Percentiles rank a stretch among this genome's conserved stretches.
Conservation (phyloP, 164 flowering plant species). For the Sedum album region DNA sequence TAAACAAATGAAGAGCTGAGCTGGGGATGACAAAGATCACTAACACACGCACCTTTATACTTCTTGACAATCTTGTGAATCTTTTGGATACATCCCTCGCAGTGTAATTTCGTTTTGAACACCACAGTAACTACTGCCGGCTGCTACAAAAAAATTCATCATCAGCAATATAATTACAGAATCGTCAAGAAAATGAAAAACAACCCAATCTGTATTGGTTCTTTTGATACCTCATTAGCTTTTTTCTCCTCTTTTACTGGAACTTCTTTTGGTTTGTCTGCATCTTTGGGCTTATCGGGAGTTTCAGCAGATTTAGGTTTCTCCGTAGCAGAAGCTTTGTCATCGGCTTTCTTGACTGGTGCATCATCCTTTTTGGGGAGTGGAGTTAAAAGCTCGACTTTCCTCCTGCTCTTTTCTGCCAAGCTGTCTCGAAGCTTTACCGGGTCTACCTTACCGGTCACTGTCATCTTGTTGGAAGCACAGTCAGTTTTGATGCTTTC, state of each 20-base stretch:
- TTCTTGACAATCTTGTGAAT: conserved; percentile 2
- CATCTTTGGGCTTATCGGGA: not conserved
- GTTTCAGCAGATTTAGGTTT: not conserved
- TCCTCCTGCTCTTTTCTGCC: not conserved
- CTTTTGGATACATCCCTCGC: not conserved
- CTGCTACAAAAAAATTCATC: not conserved
- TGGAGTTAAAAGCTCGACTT: not conserved
- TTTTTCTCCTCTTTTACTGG: not conserved
- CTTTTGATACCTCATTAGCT: not conserved
- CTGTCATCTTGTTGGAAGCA: not conserved
- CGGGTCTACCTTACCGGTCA: conserved; percentile 4
- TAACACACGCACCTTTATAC: conserved; percentile 3
- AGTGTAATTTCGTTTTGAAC: not conserved
- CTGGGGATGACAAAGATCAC: conserved; percentile 3
- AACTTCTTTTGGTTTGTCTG: not conserved
- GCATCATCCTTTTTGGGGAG: not conserved
- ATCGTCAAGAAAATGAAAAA: not conserved
- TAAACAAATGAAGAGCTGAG: not conserved
- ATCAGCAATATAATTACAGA: not conserved
- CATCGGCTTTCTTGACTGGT: not conserved
- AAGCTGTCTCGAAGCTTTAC: not conserved
- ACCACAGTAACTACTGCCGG: conserved; percentile 1
- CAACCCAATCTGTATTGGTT: not conserved
- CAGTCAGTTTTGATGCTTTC: conserved; percentile 3
- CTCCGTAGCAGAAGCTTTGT: not conserved